Conservation (phyloP, 371 early-diverging fungal genomes). For the Mortierella sp. region DNA sequence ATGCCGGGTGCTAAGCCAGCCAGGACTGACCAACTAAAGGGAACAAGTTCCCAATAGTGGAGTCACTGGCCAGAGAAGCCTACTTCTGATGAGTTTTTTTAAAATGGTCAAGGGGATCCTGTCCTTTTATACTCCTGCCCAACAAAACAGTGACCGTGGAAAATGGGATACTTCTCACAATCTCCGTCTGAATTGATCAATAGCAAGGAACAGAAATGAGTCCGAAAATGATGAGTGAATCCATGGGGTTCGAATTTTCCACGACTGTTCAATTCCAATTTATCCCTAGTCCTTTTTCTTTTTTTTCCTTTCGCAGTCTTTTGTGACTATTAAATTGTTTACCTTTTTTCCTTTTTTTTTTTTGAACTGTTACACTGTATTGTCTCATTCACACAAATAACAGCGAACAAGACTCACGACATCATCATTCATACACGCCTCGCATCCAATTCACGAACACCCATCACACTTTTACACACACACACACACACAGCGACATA, state of each 20-base stretch:
- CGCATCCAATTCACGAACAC: too few relatives aligned
- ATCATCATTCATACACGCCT: not conserved
- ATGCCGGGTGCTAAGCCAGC: constrained; percentile 54
- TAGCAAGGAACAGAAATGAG: not conserved
- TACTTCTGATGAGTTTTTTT: constrained; percentile 36
- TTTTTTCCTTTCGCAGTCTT: not conserved
- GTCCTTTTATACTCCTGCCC: not conserved
- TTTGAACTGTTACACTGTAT: too few relatives aligned
- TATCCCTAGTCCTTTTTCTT: too few relatives aligned
- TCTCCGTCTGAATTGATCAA: not conserved
- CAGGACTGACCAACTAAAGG: constrained; percentile 37
- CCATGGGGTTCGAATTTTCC: not conserved
- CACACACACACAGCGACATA: not conserved
- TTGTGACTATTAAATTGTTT: constrained; percentile 6
- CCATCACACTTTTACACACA: constrained; percentile 9
- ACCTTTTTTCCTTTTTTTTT: constrained; percentile 8
- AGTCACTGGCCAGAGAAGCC: constrained; percentile 40
- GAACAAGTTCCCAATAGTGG: constrained; percentile 15
- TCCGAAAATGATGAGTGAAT: not conserved
- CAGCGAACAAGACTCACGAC: not conserved
- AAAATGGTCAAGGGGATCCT: not conserved
- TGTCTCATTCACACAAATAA: too few relatives aligned
- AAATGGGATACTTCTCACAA: not conserved
- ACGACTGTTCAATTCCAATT: not conserved
- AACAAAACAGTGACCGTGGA: not conserved